Evolutionary conservation across 2,329 filamentous ascomycete genomes (phyloP), one percentile per base, ranked within the genome.

Genomic region (Fusarium sublunatum): DNA sequence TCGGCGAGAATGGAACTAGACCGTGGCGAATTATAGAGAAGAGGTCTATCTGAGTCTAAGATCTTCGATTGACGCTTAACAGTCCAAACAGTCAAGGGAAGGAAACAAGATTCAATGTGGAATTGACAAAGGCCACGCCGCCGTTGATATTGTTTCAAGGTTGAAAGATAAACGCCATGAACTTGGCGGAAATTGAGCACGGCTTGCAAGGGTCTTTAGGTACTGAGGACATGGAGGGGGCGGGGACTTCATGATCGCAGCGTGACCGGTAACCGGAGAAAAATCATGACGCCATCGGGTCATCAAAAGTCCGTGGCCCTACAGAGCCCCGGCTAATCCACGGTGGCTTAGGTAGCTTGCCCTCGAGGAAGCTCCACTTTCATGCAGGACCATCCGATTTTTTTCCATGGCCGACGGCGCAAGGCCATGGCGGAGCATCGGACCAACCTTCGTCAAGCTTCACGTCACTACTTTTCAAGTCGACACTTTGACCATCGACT

Each of bases 371-470:
- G 55, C 53, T 53, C 62, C 61, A 60, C 60, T 52, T 62, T 48
- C 38, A 19, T 9, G 22, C 42, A 46, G 41, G 38, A 49, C 59
- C 52, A 60, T 70, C 64, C 65, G 67, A 70, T 68, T 72, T 72
- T 71, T 72, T 67, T 54, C 60, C 57, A 55, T 31, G 40, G 39
- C 49, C 43, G 38, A 62, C 61, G 46, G 66, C 61, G 60, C 69
- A 54, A 68, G 62, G 67, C 68, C 53, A 68, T 62, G 67, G 67
- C 67, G 69, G 67, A 71, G 67, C 50, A 68, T 70, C 69, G 69
- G 65, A 53, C 63, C 67, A 70, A 70, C 61, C 19, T 53, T 63
- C 51, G 61, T 60, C 63, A 60, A 68, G 53, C 65, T 44, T 34
- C 38, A 60, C 36, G 34, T 58, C 54, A 40, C 28, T 51, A 45